These are phyloP conservation scores for Aspergillus conjunctus DNA, from an alignment of 495 filamentous ascomycete species.

Conservation along the genomic window DNA sequence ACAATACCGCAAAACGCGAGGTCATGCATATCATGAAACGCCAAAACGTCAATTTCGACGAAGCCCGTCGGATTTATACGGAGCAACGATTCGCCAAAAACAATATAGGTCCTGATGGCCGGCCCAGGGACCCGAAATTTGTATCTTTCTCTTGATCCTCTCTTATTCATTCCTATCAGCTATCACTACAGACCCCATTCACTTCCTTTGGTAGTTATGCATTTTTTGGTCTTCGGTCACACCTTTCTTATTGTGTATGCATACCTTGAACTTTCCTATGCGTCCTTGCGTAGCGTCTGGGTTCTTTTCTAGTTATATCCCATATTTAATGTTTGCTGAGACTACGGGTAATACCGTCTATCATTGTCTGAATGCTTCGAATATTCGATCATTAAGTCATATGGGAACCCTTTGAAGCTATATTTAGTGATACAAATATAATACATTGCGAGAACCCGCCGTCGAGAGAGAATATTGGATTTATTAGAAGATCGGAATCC, in stretches of 20 bases:
- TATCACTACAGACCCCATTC: background rate
- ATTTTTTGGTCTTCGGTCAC: background rate
- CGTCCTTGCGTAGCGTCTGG: background rate
- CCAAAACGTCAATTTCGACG: constrained; percentile 77
- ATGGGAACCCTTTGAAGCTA: background rate
- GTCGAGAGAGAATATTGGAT: background rate
- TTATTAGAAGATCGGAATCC: background rate
- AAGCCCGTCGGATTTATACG: constrained; percentile 82
- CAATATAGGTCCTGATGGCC: constrained; percentile 83
- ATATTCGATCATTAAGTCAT: background rate
- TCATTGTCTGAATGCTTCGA: background rate
- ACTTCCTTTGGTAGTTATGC: background rate
- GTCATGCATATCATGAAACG: constrained; percentile 86
- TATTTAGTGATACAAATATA: background rate
- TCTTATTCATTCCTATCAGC: background rate
- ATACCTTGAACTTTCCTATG: background rate
- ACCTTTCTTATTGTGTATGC: background rate
- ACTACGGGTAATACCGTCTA: background rate
- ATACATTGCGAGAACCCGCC: background rate
- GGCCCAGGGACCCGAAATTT: constrained; percentile 90
- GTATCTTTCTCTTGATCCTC: constrained; percentile 79
- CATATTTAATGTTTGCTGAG: background rate
- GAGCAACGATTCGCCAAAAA: constrained; percentile 82
- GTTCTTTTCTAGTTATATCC: background rate
- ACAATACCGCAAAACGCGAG: constrained; percentile 75